These are phyloP conservation scores for Candida sanyiensis DNA, from an alignment of 805 yeast genomes.

Conservation along the genomic window DNA sequence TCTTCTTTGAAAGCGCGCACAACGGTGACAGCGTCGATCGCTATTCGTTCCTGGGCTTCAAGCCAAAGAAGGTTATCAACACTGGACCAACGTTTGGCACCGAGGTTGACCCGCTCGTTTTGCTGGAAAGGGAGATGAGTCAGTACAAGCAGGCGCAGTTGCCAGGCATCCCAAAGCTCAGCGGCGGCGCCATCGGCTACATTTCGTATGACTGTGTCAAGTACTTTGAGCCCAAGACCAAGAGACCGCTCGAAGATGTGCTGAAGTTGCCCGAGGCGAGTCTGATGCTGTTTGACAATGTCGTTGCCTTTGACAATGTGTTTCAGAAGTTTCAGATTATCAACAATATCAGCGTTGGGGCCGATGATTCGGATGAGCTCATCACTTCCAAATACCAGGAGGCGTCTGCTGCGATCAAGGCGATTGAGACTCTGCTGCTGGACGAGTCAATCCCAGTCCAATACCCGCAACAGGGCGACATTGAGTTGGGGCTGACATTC, in stretches of 20 bases:
- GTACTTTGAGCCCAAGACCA: slow-evolving; percentile 92
- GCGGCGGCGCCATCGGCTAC: slow-evolving; percentile 97
- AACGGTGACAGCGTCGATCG: slow-evolving; percentile 88
- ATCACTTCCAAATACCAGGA: slow-evolving; percentile 42
- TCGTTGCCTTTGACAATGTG: slow-evolving; percentile 91
- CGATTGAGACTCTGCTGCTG: slow-evolving; percentile 44
- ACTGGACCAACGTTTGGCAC: slow-evolving; percentile 54
- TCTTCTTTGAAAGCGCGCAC: slow-evolving; percentile 81
- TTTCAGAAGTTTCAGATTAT: slow-evolving; percentile 89
- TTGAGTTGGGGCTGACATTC: slow-evolving; percentile 61
- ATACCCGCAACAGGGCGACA: slow-evolving; percentile 71
- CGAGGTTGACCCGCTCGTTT: slow-evolving; percentile 8
- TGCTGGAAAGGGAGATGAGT: slow-evolving; percentile 70
- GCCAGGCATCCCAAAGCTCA: slow-evolving; percentile 76
- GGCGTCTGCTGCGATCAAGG: slow-evolving; percentile 55
- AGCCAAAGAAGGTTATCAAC: slow-evolving; percentile 73
- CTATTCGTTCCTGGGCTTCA: slow-evolving; percentile 84
- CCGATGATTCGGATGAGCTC: slow-evolving; percentile 25
- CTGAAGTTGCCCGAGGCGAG: slow-evolving; percentile 86
- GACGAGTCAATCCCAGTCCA: slow-evolving; percentile 40
- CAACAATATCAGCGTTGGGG: slow-evolving; percentile 58
- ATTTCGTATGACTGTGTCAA: slow-evolving; percentile 94
- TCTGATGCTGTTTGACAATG: slow-evolving; percentile 83
- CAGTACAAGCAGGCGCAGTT: slow-evolving; percentile 62
- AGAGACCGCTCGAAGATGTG: slow-evolving; percentile 67